Conservation (phyloP, 257 asterid genomes). For the Primulina tabacum region DNA sequence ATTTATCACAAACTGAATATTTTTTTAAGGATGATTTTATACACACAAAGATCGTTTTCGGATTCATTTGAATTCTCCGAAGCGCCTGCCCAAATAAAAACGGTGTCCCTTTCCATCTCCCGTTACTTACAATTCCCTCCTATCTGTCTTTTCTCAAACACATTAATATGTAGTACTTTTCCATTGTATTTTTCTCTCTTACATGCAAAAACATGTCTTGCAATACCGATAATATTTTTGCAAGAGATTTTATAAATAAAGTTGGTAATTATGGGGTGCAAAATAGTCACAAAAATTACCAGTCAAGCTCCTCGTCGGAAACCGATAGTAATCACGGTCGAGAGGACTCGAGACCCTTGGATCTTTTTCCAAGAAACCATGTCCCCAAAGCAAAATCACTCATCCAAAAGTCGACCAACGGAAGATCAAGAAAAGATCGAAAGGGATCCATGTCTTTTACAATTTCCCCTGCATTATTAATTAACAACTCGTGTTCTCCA, state of each 20-base stretch:
- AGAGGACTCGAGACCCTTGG: not conserved
- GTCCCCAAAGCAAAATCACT: not conserved
- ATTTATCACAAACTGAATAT: no score
- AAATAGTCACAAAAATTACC: not conserved
- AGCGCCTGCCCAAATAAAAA: not conserved
- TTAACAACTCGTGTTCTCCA: not conserved
- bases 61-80: not conserved
- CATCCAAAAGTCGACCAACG: constrained; percentile 2
- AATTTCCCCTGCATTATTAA: not conserved
- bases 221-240: not conserved
- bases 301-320: constrained; percentile 5
- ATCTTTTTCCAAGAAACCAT: not conserved
- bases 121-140: not conserved
- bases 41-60: no score
- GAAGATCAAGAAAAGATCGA: constrained; percentile 8
- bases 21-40: no score
- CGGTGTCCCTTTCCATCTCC: not conserved
- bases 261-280: not conserved
- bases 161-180: not conserved
- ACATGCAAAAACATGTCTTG: constrained; percentile 9
- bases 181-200: not conserved
- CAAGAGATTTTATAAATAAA: constrained; percentile 10
- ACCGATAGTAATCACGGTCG: not conserved
- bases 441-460: not conserved
- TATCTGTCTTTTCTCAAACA: not conserved